Base-by-base conservation (phyloP, 345 rosid species). In the Balakata baccata region DNA sequence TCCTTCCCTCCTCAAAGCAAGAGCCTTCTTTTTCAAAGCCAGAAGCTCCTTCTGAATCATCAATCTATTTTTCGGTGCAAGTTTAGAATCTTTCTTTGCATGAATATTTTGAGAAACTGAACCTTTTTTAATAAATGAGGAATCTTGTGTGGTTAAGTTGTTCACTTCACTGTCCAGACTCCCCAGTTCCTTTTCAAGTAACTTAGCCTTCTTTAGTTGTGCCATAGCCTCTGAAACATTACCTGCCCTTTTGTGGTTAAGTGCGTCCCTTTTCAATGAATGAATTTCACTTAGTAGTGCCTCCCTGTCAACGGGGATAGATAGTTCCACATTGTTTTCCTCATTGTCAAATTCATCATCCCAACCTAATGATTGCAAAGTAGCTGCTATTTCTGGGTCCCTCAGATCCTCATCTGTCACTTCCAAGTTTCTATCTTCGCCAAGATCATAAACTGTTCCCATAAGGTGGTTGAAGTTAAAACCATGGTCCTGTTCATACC, bases 321-420 rank as follows among this genome's bases (percentile, higher is more conserved):
- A 60, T 13, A 67, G 78, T 7, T 78, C 5, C 29, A 70, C 75
- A 57, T 64, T 20, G 49, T 59, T 77, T 73, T 83, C 86, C 45
- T 60, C 69, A 34, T 64, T 72, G 75, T 75, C 78, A 79, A 82
- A 79, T 65, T 88, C 92, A 51, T 90, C 97, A n/a, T 71, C 72
- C 98, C 97, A 92, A 60, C 98, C 98, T 75, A 92, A 65, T 25
- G 94, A 89, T 76, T 72, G 79, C 69, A 94, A 75, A 23, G 95
- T 84, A 80, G 90, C 86, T 74, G 87, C 89, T 9, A 94, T 81
- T 75, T 89, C 89, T 3, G 97, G 98, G 66, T 94, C 98, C 76
- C 85, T 83, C 88, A 91, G 82, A 80, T 95, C 99, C 61, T 87
- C 85, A 7, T 91, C 93, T 22, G 98, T 94, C 76, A 92, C 97